A percentile compares a stretch with the other conserved stretches of the same genome.
Conservation (phyloP, 768 basidiomycete species). For the Pulveroboletus sp. region DNA sequence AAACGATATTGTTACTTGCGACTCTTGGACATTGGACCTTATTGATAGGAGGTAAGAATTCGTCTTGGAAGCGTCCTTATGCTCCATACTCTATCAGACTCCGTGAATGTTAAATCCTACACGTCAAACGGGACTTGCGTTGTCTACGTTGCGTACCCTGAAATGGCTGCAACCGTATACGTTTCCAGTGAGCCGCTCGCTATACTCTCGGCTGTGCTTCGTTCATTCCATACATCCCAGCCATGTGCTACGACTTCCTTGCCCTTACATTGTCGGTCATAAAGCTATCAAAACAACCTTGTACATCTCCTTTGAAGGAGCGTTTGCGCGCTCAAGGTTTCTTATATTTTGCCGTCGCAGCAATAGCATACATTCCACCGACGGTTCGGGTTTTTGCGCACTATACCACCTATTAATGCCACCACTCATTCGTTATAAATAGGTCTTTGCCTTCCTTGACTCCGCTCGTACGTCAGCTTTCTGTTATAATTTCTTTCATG, state of each 20-base stretch:
- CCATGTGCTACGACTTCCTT: conserved; percentile 20
- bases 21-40: conserved; percentile 12
- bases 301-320: conserved; percentile 9
- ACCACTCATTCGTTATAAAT: background rate
- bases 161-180: conserved; percentile 2
- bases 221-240: conserved; percentile 7
- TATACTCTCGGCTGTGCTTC: background rate
- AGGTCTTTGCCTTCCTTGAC: conserved; percentile 14
- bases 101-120: background rate
- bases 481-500: background rate
- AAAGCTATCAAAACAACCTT: conserved; percentile 12
- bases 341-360: conserved; percentile 14
- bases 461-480: conserved; percentile 1
- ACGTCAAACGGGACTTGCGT: conserved; percentile 1
- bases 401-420: background rate
- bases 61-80: too few species aligned
- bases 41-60: conserved; percentile 3
- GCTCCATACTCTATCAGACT: conserved; percentile 1
- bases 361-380: conserved; percentile 9
- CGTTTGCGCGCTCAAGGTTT: conserved; percentile 17
- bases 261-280: conserved; percentile 14
- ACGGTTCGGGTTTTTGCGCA: conserved; percentile 4
- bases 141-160: background rate
- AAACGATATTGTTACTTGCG: background rate
- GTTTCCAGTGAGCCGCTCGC: conserved; percentile 15